These are phyloP conservation scores for Claviceps africana DNA, from an alignment of 2,329 filamentous ascomycete genomes.

Conservation along the genomic window DNA sequence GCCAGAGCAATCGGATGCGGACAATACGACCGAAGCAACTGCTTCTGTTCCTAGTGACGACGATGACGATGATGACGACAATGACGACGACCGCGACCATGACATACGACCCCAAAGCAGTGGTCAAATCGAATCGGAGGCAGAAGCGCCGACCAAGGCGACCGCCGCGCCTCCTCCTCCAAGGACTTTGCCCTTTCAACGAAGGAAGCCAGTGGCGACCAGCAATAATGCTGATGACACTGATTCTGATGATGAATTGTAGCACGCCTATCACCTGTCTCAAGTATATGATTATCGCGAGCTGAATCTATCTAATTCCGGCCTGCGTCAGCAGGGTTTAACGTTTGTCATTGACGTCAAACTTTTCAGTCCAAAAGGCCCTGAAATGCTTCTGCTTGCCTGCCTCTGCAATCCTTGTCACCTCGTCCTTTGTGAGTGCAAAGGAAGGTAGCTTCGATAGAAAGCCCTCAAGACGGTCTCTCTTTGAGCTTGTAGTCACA, in stretches of 20 bases:
- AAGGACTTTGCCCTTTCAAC: constrained; percentile 32
- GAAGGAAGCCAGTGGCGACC: constrained; percentile 13
- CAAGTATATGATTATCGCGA: not conserved
- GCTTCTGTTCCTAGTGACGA: constrained; percentile 30
- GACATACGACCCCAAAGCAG: not conserved
- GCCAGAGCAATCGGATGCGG: constrained; percentile 26
- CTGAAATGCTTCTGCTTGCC: constrained; percentile 49
- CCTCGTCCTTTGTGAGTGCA: constrained; percentile 44
- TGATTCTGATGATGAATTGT: constrained; percentile 44
- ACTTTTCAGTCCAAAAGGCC: constrained; percentile 42
- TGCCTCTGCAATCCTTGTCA: constrained; percentile 38
- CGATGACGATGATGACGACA: constrained; percentile 23
- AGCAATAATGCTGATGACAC: constrained; percentile 39
- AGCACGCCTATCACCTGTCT: not conserved
- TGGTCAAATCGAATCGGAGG: not conserved
- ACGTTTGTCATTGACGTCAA: constrained; percentile 34
- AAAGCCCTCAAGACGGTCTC: constrained; percentile 43
- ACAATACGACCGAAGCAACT: constrained; percentile 26
- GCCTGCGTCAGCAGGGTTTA: constrained; percentile 7
- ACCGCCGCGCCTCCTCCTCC: constrained; percentile 22
- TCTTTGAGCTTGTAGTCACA: constrained; percentile 45
- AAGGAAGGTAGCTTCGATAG: constrained; percentile 36
- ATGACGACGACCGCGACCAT: constrained; percentile 6
- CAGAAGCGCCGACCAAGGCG: constrained; percentile 9
- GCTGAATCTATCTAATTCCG: not conserved